Percentiles rank a stretch among this genome's conserved stretches.
phyloP scores from a whole-genome alignment of 2,329 filamentous ascomycete genomes.

The Alternaria triticina region DNA sequence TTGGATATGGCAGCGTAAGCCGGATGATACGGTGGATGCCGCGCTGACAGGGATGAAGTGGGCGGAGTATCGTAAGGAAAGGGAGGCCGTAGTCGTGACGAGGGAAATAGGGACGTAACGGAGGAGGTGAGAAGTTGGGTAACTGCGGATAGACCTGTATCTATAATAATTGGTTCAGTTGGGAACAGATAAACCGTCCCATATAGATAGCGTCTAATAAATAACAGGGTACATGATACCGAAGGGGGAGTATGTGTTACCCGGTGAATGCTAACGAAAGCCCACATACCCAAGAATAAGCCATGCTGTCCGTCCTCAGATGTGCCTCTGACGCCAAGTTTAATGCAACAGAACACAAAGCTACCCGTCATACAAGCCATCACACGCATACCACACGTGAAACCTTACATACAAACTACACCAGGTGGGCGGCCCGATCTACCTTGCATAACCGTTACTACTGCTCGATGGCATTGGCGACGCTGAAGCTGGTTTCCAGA shows the following conservation, averaged over 20 bases:
- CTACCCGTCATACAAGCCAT: background rate
- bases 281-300: background rate
- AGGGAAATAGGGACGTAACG: constrained; percentile 13
- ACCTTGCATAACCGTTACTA: constrained; percentile 34
- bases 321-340: background rate
- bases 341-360: background rate
- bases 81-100: constrained; percentile 14
- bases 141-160: background rate
- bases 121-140: background rate
- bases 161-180: background rate
- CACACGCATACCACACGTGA: background rate
- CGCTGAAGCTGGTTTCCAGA: constrained; percentile 61
- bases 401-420: background rate
- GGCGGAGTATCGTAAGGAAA: constrained; percentile 16
- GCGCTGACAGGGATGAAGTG: constrained; percentile 4
- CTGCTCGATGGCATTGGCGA: constrained; percentile 16
- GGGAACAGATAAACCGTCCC: background rate
- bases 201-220: background rate
- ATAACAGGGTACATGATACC: background rate
- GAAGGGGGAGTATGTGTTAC: background rate
- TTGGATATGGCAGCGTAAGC: constrained; percentile 25
- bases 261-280: background rate
- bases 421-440: background rate
- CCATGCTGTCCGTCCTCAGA: background rate
- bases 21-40: constrained; percentile 5